Conservation (phyloP, 225 moss, liverwort and hornwort genomes). For the Pleurozium schreberi region DNA sequence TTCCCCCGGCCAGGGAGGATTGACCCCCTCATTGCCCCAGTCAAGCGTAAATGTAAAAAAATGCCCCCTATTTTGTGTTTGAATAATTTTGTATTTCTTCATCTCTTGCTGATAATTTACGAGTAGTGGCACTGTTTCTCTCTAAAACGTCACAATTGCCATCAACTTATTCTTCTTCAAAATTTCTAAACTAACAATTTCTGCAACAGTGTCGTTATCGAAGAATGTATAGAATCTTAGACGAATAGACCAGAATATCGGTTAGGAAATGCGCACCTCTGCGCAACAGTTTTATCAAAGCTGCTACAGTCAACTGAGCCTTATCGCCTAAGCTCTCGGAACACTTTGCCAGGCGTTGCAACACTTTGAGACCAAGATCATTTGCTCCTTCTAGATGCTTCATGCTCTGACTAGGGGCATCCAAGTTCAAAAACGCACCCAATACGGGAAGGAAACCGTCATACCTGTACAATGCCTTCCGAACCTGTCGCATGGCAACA, state of each 20-base stretch:
- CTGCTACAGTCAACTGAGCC: not conserved
- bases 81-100: not conserved
- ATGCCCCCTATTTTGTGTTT: not conserved
- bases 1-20: not conserved
- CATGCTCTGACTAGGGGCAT: not conserved
- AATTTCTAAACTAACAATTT: not conserved
- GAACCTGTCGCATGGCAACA: not conserved
- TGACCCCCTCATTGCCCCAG: not conserved
- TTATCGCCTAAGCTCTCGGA: not conserved
- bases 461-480: not conserved
- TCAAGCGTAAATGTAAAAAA: not conserved
- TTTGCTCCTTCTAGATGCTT: not conserved
- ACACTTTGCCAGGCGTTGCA: not conserved
- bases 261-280: not conserved
- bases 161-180: not conserved
- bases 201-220: not conserved
- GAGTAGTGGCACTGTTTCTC: not conserved
- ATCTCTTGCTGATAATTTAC: too few relatives aligned
- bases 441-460: not conserved
- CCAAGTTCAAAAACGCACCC: not conserved
- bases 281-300: not conserved
- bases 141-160: not conserved
- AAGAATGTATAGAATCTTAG: not conserved
- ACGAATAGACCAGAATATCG: not conserved
- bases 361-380: not conserved